Percentiles rank a stretch among this genome's conserved stretches.
These are phyloP conservation scores for Candida alai DNA, from an alignment of 805 yeast species.

Conservation along the genomic window DNA sequence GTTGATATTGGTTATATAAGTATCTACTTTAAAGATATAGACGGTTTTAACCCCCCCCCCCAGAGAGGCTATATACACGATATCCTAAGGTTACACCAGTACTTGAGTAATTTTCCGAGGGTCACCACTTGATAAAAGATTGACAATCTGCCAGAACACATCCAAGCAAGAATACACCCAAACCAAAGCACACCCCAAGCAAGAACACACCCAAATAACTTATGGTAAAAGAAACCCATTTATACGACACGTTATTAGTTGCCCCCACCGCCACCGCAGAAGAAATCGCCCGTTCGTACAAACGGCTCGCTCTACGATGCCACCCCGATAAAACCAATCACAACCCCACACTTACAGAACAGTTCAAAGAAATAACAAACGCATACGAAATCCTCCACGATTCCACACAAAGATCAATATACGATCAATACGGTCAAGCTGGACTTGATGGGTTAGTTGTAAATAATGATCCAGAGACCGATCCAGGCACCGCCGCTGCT, in stretches of 20 bases:
- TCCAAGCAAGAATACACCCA: no score
- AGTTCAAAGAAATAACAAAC: conserved; percentile 57
- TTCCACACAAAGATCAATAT: conserved; percentile 39
- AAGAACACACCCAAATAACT: no score
- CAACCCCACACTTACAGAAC: conserved; percentile 45
- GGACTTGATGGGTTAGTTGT: conserved; percentile 33
- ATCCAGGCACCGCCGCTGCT: neutral
- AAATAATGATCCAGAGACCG: conserved; percentile 6
- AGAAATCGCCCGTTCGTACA: conserved; percentile 34
- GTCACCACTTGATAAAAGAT: no score
- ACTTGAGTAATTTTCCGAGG: no score
- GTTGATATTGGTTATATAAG: no score
- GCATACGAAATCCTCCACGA: conserved; percentile 66
- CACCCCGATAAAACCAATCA: conserved; percentile 66
- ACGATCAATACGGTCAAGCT: conserved; percentile 50
- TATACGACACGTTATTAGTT: conserved; percentile 36
- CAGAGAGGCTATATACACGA: no score
- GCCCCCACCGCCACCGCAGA: conserved; percentile 29
- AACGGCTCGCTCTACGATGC: conserved; percentile 42
- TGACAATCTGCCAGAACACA: no score
- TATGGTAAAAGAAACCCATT: conserved; percentile 16
- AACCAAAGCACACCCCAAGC: no score
- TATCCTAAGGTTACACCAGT: no score
- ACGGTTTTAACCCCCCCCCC: no score
- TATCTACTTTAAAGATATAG: no score